Percentiles rank a stretch among this genome's conserved stretches.
phyloP scores from a whole-genome alignment of 352 stramenopile genomes.

The Phytopythium montanum region DNA sequence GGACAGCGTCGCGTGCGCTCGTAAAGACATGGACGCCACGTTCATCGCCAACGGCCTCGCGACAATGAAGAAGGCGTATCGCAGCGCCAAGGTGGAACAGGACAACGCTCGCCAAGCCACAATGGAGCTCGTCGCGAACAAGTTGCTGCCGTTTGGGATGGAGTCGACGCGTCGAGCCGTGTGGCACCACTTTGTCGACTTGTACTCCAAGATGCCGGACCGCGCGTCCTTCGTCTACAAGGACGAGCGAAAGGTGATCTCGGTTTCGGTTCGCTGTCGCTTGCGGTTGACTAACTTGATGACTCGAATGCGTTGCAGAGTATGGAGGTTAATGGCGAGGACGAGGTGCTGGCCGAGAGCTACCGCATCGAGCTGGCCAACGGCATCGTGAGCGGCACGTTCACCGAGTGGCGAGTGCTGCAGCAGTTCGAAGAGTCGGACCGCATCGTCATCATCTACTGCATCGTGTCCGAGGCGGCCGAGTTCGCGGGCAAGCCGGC shows the following conservation, averaged over 20 bases:
- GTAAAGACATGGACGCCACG: constrained; percentile 1
- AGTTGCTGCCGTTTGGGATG: constrained; percentile 22
- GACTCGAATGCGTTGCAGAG: background rate
- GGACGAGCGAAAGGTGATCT: constrained; percentile 46
- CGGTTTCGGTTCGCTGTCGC: constrained; percentile 29
- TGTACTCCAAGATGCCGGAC: constrained; percentile 1
- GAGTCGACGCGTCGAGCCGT: constrained; percentile 8
- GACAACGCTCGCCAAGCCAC: constrained; percentile 8
- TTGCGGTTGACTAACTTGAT: constrained; percentile 8
- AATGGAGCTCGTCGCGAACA: constrained; percentile 24
- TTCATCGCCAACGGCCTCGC: constrained; percentile 8
- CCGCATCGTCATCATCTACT: constrained; percentile 1
- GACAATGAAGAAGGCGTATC: constrained; percentile 7
- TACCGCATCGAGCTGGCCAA: background rate
- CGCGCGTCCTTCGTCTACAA: constrained; percentile 29
- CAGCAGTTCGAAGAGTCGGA: background rate
- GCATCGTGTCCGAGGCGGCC: background rate
- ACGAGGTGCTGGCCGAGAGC: background rate
- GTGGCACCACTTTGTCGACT: constrained; percentile 20
- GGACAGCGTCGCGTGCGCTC: background rate
- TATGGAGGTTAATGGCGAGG: background rate
- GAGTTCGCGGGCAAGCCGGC: constrained; percentile 1
- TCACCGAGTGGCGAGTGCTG: constrained; percentile 3
- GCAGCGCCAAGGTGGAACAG: constrained; percentile 16
- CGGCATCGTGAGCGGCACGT: background rate